phyloP scores from a whole-genome alignment of 768 basidiomycete genomes.

The Suillus bovinus region DNA sequence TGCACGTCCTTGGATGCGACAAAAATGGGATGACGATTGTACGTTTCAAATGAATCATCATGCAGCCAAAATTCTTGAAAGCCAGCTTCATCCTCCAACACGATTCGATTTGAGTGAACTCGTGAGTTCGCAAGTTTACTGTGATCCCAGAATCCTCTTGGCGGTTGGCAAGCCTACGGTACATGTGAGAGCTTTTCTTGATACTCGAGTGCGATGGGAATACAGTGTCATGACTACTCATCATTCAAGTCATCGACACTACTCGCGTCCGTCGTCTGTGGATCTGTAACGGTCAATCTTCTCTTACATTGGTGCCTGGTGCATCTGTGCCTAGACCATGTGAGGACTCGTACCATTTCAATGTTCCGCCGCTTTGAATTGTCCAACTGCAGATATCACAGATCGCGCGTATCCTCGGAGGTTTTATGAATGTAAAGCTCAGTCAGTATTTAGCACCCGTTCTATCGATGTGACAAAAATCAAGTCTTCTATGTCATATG shows the following conservation, averaged over 20 bases:
- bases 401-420: background rate
- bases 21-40: background rate
- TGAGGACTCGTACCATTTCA: background rate
- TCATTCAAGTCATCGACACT: background rate
- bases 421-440: no score
- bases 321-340: background rate
- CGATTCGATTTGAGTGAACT: background rate
- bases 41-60: background rate
- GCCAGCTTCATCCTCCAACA: background rate
- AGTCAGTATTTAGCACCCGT: no score
- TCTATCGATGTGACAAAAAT: background rate
- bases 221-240: background rate
- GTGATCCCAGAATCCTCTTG: background rate
- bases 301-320: background rate
- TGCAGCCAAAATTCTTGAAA: background rate
- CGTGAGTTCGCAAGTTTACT: background rate
- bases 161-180: background rate
- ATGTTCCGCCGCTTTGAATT: background rate
- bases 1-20: slow-evolving; percentile 53
- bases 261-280: background rate
- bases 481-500: background rate
- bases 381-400: background rate
- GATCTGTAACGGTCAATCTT: background rate
- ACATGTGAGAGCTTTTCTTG: background rate
- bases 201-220: background rate